These are phyloP conservation scores for Brassica nigra DNA, from an alignment of 345 rosid genomes.

Conservation along the genomic window DNA sequence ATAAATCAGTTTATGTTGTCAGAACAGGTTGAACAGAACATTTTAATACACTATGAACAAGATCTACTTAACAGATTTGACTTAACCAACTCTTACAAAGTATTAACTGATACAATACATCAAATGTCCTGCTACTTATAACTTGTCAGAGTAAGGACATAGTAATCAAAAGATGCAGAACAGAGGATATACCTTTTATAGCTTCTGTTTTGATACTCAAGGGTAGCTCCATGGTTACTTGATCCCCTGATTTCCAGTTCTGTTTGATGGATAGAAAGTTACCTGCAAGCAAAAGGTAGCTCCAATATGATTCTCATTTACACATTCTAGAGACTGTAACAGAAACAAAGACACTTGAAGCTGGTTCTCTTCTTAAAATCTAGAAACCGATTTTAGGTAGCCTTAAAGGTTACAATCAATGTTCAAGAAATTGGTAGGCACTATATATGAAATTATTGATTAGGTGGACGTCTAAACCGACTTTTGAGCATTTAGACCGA, in stretches of 20 bases:
- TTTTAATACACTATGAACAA: not conserved
- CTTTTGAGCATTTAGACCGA: too few relatives aligned
- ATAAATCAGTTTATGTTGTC: constrained; percentile 4
- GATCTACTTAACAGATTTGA: not conserved
- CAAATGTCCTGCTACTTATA: not conserved
- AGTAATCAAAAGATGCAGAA: not conserved
- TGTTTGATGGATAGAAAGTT: constrained; percentile 52
- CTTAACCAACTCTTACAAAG: not conserved
- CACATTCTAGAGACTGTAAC: constrained; percentile 2
- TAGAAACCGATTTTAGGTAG: too few relatives aligned
- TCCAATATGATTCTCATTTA: constrained; percentile 18
- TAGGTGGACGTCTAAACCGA: too few relatives aligned
- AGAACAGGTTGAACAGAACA: constrained; percentile 19
- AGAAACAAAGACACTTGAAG: too few relatives aligned
- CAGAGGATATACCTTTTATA: constrained; percentile 57
- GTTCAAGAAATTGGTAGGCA: too few relatives aligned
- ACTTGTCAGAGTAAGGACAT: not conserved
- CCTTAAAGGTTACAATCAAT: too few relatives aligned
- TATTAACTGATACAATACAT: not conserved
- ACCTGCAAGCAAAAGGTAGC: constrained; percentile 46
- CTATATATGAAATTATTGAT: too few relatives aligned
- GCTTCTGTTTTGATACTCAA: constrained; percentile 61
- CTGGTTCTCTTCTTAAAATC: too few relatives aligned
- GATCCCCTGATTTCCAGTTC: constrained; percentile 63
- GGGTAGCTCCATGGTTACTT: constrained; percentile 62